Conservation (phyloP, 192 early-diverging fungal species). For the Powellomyces hirtus region DNA sequence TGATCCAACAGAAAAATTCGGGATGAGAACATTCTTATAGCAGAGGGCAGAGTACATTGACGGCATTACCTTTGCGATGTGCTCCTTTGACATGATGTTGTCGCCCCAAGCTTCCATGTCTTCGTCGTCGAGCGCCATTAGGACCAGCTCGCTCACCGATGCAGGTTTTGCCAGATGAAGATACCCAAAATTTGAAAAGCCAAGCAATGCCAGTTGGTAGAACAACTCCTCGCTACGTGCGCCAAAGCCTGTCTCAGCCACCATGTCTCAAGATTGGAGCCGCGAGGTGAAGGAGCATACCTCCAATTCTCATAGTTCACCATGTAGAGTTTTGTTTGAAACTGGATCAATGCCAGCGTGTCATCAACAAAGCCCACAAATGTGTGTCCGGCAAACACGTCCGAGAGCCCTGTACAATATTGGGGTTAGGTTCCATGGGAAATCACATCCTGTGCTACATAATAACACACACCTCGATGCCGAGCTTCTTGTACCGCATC, state of each 20-base stretch:
- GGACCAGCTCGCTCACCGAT: slow-evolving; percentile 65
- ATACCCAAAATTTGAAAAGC: slow-evolving; percentile 87
- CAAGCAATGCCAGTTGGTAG: slow-evolving; percentile 77
- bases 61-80: slow-evolving; percentile 55
- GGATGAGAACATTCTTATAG: not conserved
- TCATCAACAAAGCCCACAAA: slow-evolving; percentile 91
- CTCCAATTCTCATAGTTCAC: slow-evolving; percentile 73
- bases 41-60: too few relatives aligned
- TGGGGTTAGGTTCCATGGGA: too few relatives aligned
- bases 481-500: slow-evolving; percentile 63
- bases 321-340: slow-evolving; percentile 82
- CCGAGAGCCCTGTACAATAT: slow-evolving; percentile 59
- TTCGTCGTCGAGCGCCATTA: slow-evolving; percentile 66
- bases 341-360: slow-evolving; percentile 76
- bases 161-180: slow-evolving; percentile 64
- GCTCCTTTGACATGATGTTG: slow-evolving; percentile 49
- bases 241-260: not conserved
- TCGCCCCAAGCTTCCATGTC: slow-evolving; percentile 16
- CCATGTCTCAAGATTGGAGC: not conserved
- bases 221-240: slow-evolving; percentile 75
- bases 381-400: slow-evolving; percentile 75
- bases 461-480: slow-evolving; percentile 55
- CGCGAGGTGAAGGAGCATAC: slow-evolving; percentile 31
- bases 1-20: slow-evolving; percentile 4
- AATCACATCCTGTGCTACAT: too few relatives aligned